Evolutionary conservation across 2,329 filamentous ascomycete genomes (phyloP).

Genomic region (Botrytis elliptica): DNA sequence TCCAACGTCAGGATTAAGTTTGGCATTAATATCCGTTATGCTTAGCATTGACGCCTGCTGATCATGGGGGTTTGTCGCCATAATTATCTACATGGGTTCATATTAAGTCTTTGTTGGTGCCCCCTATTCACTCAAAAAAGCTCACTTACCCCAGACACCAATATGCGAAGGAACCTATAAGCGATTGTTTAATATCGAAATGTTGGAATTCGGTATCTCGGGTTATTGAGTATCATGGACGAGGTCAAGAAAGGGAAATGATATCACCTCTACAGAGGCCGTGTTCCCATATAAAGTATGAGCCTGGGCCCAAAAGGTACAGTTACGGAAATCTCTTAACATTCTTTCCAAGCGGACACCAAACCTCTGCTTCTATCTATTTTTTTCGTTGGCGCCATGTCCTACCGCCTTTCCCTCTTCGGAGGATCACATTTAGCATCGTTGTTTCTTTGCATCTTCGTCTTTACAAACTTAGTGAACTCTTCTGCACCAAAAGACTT

Average conservation of each 20-base stretch:
- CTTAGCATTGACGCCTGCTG: background rate
- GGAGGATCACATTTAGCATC: background rate
- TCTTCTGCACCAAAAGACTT: background rate
- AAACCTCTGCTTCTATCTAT: background rate
- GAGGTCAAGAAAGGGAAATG: background rate
- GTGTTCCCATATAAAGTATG: conserved; percentile 6
- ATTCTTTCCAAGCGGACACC: background rate
- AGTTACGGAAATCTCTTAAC: background rate
- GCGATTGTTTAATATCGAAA: background rate
- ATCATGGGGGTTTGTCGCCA: conserved; percentile 10
- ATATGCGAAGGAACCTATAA: background rate
- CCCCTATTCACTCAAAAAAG: conserved; percentile 3
- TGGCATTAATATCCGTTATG: conserved; percentile 5
- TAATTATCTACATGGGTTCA: background rate
- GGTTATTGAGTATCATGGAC: conserved; percentile 5
- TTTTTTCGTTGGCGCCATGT: background rate
- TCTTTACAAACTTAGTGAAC: background rate
- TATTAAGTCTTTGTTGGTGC: background rate
- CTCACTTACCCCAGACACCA: conserved; percentile 11
- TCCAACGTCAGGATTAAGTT: background rate
- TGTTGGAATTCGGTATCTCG: conserved; percentile 1
- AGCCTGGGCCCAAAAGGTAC: background rate
- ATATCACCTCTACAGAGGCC: no score
- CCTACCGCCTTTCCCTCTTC: background rate
- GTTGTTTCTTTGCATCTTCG: background rate